These are phyloP conservation scores for Marchantia polymorpha DNA, from an alignment of 225 moss, liverwort and hornwort species.

Conservation along the genomic window DNA sequence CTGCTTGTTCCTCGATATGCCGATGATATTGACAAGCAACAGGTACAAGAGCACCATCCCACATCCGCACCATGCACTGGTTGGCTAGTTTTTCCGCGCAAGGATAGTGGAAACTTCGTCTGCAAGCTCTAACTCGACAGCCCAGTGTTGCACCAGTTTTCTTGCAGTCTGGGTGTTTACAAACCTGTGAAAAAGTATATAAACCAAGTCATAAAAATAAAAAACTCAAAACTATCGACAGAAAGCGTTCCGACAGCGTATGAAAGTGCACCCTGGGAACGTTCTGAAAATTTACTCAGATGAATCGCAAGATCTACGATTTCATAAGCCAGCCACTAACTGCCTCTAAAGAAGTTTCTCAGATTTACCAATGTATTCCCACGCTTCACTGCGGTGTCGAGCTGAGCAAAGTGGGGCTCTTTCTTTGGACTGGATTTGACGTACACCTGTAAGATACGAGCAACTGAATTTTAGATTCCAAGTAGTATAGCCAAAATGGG, in stretches of 20 bases:
- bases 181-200: constrained; percentile 36
- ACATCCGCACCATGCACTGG: constrained; percentile 70
- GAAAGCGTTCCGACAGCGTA: neutral
- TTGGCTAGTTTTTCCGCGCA: constrained; percentile 78
- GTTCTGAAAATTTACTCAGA: neutral
- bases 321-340: neutral
- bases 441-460: constrained; percentile 46
- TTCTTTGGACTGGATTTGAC: constrained; percentile 40
- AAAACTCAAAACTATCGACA: neutral
- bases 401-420: constrained; percentile 8
- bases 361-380: constrained; percentile 32
- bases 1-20: constrained; percentile 40
- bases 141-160: constrained; percentile 83
- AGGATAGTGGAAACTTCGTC: constrained; percentile 79
- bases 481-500: no score
- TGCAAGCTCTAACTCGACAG: constrained; percentile 72
- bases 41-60: constrained; percentile 76
- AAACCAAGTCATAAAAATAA: neutral
- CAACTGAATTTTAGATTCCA: neutral
- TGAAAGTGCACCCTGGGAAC: neutral
- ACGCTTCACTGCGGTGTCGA: constrained; percentile 43
- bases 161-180: constrained; percentile 71
- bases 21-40: constrained; percentile 80
- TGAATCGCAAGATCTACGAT: neutral
- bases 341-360: neutral